Conservation (phyloP, 306 rosid genomes). For the Corylus avellana region DNA sequence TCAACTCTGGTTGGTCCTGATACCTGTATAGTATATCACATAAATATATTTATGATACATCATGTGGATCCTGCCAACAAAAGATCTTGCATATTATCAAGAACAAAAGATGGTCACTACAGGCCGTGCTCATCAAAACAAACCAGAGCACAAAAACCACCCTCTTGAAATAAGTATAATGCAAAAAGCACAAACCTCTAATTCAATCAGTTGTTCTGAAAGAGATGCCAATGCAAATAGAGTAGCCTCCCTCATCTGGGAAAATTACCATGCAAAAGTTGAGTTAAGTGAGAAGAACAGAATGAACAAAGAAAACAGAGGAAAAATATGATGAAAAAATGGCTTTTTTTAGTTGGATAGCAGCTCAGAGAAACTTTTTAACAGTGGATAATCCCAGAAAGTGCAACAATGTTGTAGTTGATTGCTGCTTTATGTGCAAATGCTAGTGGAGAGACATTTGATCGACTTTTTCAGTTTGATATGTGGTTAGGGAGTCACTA, state of each 20-base stretch:
- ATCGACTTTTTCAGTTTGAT: not conserved
- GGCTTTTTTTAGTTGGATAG: not conserved
- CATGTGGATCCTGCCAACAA: slow-evolving; percentile 11
- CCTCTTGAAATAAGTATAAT: slow-evolving; percentile 1
- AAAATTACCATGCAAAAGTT: slow-evolving; percentile 20
- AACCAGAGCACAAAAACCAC: slow-evolving; percentile 3
- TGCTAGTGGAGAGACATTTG: not conserved
- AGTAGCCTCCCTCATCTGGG: slow-evolving; percentile 91
- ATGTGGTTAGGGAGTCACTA: not conserved
- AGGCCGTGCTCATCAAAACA: slow-evolving; percentile 17
- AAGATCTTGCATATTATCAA: slow-evolving; percentile 1
- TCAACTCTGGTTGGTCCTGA: slow-evolving; percentile 41
- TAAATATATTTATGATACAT: slow-evolving; percentile 22
- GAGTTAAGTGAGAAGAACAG: slow-evolving; percentile 14
- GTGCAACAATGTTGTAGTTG: not conserved
- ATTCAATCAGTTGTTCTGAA: slow-evolving; percentile 75
- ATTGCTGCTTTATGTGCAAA: not conserved
- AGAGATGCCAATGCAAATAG: slow-evolving; percentile 76
- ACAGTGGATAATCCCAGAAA: not conserved
- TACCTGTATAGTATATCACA: slow-evolving; percentile 40
- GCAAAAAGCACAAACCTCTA: slow-evolving; percentile 54
- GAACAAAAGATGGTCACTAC: slow-evolving; percentile 21
- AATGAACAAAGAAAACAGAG: not conserved
- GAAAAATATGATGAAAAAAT: not conserved
- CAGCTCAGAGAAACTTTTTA: not conserved